Conservation (phyloP, 805 yeast species). For the Ogataea angusta region DNA sequence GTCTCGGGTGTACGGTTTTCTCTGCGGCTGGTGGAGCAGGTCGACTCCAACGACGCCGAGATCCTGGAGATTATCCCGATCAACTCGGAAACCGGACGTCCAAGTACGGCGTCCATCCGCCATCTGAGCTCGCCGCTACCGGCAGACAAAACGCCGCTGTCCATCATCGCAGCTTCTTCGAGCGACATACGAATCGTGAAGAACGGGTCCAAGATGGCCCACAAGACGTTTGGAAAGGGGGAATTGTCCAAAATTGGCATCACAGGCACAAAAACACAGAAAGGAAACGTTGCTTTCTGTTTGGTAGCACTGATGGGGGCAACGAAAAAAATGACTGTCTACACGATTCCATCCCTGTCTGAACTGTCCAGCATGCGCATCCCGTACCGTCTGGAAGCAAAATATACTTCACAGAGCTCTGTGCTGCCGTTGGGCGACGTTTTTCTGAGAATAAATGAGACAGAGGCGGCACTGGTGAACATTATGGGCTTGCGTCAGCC, state of each 20-base stretch:
- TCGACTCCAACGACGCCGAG: conserved; percentile 48
- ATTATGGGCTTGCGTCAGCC: conserved; percentile 44
- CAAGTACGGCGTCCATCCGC: conserved; percentile 61
- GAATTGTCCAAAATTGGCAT: conserved; percentile 49
- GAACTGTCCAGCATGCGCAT: conserved; percentile 51
- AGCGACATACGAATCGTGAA: conserved; percentile 62
- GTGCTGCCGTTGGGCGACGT: conserved; percentile 47
- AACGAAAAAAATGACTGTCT: conserved; percentile 27
- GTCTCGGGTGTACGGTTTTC: conserved; percentile 66
- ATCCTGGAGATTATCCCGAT: conserved; percentile 57
- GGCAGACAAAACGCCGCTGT: conserved; percentile 59
- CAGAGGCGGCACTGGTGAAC: conserved; percentile 52
- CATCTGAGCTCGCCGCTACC: conserved; percentile 43
- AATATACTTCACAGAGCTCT: conserved; percentile 42
- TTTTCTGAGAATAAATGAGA: conserved; percentile 50
- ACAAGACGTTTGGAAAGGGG: conserved; percentile 56
- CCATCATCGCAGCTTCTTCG: conserved; percentile 51
- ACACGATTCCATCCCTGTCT: conserved; percentile 59
- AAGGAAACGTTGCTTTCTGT: conserved; percentile 27
- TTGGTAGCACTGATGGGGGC: conserved; percentile 29
- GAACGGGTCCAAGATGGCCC: conserved; percentile 61
- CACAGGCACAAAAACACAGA: conserved; percentile 34
- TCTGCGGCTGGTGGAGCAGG: conserved; percentile 47
- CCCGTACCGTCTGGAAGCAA: conserved; percentile 40
- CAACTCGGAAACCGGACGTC: conserved; percentile 55